Percentiles rank a stretch among this genome's conserved stretches.
phyloP scores from a whole-genome alignment of 306 rosid genomes.

The Trifolium repens region DNA sequence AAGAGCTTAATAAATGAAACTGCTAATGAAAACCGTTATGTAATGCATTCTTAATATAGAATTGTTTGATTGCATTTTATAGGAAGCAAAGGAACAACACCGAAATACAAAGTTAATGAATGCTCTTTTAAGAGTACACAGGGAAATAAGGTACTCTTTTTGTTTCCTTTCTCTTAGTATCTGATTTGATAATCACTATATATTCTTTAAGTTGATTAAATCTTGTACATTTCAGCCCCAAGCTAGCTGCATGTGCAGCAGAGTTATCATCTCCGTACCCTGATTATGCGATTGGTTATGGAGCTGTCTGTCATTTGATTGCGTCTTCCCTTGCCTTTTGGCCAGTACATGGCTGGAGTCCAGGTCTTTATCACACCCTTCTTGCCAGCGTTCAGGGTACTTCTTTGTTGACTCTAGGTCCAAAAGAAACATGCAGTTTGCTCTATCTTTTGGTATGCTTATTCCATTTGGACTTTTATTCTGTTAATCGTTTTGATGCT shows the following conservation, averaged over 20 bases:
- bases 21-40: not conserved
- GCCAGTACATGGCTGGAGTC: conserved; percentile 97
- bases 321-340: conserved; percentile 91
- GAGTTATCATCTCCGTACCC: conserved; percentile 84
- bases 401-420: conserved; percentile 83
- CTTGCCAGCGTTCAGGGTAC: conserved; percentile 76
- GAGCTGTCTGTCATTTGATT: conserved; percentile 90
- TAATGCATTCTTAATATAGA: conserved; percentile 37
- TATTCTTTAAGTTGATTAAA: conserved; percentile 45
- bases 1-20: not conserved
- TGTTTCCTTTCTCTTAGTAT: conserved; percentile 38
- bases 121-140: conserved; percentile 83
- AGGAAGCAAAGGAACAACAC: conserved; percentile 97
- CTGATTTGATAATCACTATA: conserved; percentile 23
- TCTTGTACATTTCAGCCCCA: conserved; percentile 72
- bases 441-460: conserved; percentile 85
- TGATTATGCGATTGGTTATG: conserved; percentile 86
- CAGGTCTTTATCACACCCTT: conserved; percentile 87
- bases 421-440: conserved; percentile 97
- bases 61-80: conserved; percentile 45
- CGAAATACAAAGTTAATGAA: conserved; percentile 89
- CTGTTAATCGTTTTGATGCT: not conserved
- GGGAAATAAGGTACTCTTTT: conserved; percentile 81
- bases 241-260: conserved; percentile 87
- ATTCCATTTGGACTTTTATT: conserved; percentile 34